Conservation (phyloP, 345 rosid genomes). For the Mallotus nudiflorus region DNA sequence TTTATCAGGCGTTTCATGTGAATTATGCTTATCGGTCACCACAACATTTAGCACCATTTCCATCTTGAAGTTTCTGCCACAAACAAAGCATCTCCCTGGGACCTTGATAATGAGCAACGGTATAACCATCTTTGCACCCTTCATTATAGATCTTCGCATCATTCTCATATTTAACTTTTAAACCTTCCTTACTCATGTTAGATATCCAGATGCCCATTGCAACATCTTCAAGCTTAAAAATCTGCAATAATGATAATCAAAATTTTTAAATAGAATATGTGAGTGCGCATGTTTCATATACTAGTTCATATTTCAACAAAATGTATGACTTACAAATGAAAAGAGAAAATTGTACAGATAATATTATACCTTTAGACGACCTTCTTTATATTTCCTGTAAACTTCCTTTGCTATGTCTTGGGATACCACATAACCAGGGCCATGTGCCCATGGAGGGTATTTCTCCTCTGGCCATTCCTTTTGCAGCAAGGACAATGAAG, state of each 20-base stretch:
- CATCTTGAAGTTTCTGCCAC: constrained; percentile 87
- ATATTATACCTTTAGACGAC: constrained; percentile 60
- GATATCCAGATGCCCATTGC: constrained; percentile 98
- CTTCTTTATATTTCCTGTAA: constrained; percentile 49
- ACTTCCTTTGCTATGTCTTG: constrained; percentile 74
- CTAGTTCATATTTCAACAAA: background rate
- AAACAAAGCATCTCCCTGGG: constrained; percentile 89
- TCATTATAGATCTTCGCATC: constrained; percentile 66
- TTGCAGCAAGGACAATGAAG: constrained; percentile 3
- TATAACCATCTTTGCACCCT: constrained; percentile 85
- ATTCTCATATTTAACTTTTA: constrained; percentile 59
- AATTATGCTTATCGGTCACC: background rate
- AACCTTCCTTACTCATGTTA: constrained; percentile 64
- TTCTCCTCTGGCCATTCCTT: constrained; percentile 85
- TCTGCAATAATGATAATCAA: constrained; percentile 38
- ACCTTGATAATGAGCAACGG: constrained; percentile 94
- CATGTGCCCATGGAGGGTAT: constrained; percentile 95
- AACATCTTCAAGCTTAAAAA: constrained; percentile 97
- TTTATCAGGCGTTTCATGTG: background rate
- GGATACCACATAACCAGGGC: constrained; percentile 91
- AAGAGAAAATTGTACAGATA: background rate
- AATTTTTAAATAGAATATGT: background rate
- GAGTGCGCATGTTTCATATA: background rate
- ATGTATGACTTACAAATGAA: background rate
- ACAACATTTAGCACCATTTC: constrained; percentile 70